phyloP scores from a whole-genome alignment of 129 eudicot species.

The Rutidosis leptorrhynchoides region DNA sequence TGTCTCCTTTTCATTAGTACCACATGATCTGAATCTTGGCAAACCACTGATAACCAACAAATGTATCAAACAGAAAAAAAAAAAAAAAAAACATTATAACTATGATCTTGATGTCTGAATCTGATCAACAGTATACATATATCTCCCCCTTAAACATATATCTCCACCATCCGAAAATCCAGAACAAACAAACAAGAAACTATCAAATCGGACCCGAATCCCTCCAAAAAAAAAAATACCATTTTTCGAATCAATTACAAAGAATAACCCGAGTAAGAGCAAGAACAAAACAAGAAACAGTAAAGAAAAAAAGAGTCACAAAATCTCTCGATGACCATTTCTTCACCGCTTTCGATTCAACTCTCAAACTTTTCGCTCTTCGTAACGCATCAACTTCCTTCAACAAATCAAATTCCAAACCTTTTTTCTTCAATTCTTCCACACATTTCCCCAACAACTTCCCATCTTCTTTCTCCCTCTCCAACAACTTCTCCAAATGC shows the following conservation, averaged over 20 bases:
- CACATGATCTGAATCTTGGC: no score
- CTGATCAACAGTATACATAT: not conserved
- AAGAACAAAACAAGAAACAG: slow-evolving; percentile 64
- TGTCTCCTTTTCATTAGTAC: no score
- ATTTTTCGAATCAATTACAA: slow-evolving; percentile 40
- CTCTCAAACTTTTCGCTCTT: slow-evolving; percentile 76
- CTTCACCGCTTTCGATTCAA: not conserved
- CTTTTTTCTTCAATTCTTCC: slow-evolving; percentile 85
- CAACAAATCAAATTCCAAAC: slow-evolving; percentile 83
- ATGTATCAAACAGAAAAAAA: no score
- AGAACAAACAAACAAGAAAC: no score
- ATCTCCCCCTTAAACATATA: not conserved
- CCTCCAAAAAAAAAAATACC: not conserved
- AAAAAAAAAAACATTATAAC: no score
- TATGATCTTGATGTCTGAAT: not conserved
- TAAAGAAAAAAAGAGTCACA: not conserved
- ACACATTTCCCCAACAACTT: slow-evolving; percentile 72
- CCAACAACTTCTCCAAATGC: slow-evolving; percentile 70
- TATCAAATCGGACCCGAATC: not conserved
- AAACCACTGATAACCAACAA: no score
- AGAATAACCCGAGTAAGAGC: slow-evolving; percentile 67
- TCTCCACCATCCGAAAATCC: not conserved
- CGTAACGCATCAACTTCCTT: slow-evolving; percentile 87
- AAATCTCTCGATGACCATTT: slow-evolving; percentile 37
- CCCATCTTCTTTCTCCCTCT: slow-evolving; percentile 83